Evolutionary conservation across 257 asterid species (phyloP).

Genomic region (Eustoma russellianum): DNA sequence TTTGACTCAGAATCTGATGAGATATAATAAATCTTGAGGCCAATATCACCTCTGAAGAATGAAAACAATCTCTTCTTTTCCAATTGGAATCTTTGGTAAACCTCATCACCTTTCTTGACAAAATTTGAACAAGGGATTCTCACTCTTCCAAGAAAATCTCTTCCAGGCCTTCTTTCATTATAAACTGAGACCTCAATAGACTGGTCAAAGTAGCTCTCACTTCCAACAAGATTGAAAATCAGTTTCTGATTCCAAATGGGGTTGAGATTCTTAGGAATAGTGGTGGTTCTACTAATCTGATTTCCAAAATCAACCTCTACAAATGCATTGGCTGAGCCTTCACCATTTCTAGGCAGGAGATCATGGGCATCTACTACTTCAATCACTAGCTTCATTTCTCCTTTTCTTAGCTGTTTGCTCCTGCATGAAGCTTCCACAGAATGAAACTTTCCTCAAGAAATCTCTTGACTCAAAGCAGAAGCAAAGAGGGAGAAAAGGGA

Average conservation of each 20-base stretch:
- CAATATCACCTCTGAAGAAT: slow-evolving; percentile 49
- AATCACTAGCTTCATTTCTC: slow-evolving; percentile 49
- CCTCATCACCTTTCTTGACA: slow-evolving; percentile 56
- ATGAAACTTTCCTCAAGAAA: slow-evolving; percentile 30
- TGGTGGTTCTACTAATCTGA: slow-evolving; percentile 49
- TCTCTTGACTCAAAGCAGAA: slow-evolving; percentile 31
- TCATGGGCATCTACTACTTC: slow-evolving; percentile 71
- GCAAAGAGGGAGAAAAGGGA: slow-evolving; percentile 20
- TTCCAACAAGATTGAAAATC: slow-evolving; percentile 31
- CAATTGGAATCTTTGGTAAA: slow-evolving; percentile 49
- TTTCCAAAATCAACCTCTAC: slow-evolving; percentile 66
- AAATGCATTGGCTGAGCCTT: slow-evolving; percentile 63
- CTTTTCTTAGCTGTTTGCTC: slow-evolving; percentile 31
- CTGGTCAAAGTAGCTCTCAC: slow-evolving; percentile 23
- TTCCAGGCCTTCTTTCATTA: slow-evolving; percentile 45
- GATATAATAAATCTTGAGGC: slow-evolving; percentile 52
- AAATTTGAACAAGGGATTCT: slow-evolving; percentile 50
- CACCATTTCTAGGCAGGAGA: slow-evolving; percentile 66
- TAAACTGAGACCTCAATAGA: slow-evolving; percentile 43
- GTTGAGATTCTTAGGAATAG: slow-evolving; percentile 56
- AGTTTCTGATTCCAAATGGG: slow-evolving; percentile 65
- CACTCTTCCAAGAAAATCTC: slow-evolving; percentile 58
- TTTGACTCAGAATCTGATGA: slow-evolving; percentile 27
- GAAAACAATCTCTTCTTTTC: slow-evolving; percentile 45
- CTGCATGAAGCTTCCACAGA: slow-evolving; percentile 15